Base-by-base conservation (phyloP, 1,139 yeast genomes). In the Kurtzmaniella natalensis region DNA sequence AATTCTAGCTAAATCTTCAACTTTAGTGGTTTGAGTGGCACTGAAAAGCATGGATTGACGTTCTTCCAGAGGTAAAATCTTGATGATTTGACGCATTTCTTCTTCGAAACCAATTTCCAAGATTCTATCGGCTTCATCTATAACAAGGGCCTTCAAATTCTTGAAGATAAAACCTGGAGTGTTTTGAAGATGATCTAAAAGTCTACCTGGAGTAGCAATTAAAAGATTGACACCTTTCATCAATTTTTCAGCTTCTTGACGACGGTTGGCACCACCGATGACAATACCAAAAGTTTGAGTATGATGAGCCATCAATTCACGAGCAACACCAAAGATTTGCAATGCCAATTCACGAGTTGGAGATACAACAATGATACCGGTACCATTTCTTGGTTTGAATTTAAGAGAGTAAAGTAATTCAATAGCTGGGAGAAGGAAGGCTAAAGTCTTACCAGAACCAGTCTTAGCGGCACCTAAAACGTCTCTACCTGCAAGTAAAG, bases 1-100 rank as follows among this genome's bases (percentile, higher is more conserved):
- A 36, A 94, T 92, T 62, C 99, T 78, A 16, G 98, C 98, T 54
- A 92, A 72, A 65, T 94, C 99, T 57, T 92, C 97, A 43, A 92
- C 98, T 66, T 94, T 94, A 30, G 97, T 92, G 26, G 99, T 92
- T 61, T 92, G 99, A 1, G 99, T 92, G 33, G 99, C 98, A 11
- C 97, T 88, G 57, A 94, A 92, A 47, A 92, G 69, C 97, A 92
- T 92, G 27, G 96, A 76, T 61, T 92, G 99, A 64, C 99, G 82
- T 47, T 84, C 89, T 45, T 88, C 95, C 44, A 78, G 83, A 32
- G 99, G 99, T 53, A 94, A 70, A 43, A 94, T 86, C 62, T 83
- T 86, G 54, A 92, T 87, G 53, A 92, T 92, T 63, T 94, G 97
- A 59, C 76, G 84, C 97, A 92, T 92, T 69, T 92, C 97, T 47